Conservation (phyloP, 1,139 yeast species). For the Oligophagozyma castellii region DNA sequence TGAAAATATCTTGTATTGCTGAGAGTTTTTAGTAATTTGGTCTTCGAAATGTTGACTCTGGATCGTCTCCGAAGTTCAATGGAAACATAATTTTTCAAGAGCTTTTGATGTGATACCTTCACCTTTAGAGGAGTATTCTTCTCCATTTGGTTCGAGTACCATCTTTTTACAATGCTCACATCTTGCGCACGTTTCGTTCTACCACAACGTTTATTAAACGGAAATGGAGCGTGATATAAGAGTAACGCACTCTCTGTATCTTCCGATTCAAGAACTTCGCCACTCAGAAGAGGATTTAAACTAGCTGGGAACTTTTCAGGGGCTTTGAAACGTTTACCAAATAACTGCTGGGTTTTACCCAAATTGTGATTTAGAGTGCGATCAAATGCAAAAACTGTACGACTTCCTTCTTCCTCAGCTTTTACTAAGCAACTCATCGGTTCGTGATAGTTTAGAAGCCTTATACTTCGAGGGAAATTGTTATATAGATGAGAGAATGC, state of each 20-base stretch:
- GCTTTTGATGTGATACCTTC: slow-evolving; percentile 74
- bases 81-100: slow-evolving; percentile 58
- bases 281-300: slow-evolving; percentile 34
- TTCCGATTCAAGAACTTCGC: slow-evolving; percentile 31
- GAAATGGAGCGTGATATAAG: slow-evolving; percentile 70
- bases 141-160: slow-evolving; percentile 66
- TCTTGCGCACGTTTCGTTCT: slow-evolving; percentile 74
- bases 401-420: slow-evolving; percentile 34
- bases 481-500: slow-evolving; percentile 82
- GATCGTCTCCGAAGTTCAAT: slow-evolving; percentile 48
- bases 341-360: slow-evolving; percentile 23
- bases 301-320: slow-evolving; percentile 25
- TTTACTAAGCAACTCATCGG: slow-evolving; percentile 39
- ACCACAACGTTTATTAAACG: slow-evolving; percentile 68
- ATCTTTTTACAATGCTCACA: slow-evolving; percentile 66
- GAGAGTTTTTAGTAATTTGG: slow-evolving; percentile 51
- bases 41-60: slow-evolving; percentile 32
- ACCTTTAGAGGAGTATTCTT: slow-evolving; percentile 56
- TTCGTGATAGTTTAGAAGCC: slow-evolving; percentile 45
- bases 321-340: slow-evolving; percentile 13
- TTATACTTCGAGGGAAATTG: slow-evolving; percentile 57
- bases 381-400: slow-evolving; percentile 45
- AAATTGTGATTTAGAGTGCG: slow-evolving; percentile 44
- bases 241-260: slow-evolving; percentile 47
- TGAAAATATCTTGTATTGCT: slow-evolving; percentile 79